phyloP scores from a whole-genome alignment of 768 basidiomycete species.

The Leccinum disarticulatum region DNA sequence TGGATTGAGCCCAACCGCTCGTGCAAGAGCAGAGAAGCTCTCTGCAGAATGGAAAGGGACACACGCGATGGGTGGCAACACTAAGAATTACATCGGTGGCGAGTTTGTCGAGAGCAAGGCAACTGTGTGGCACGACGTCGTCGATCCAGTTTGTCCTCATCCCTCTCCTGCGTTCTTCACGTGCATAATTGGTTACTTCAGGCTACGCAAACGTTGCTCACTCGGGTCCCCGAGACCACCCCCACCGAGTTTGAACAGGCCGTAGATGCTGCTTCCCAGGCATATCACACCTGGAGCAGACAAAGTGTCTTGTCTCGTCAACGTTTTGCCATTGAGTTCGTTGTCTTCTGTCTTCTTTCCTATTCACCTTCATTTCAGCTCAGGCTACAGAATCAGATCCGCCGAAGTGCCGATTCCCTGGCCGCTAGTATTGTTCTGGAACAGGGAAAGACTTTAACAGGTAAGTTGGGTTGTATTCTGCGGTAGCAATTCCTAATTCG shows the following conservation, averaged over 20 bases:
- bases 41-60: conserved; percentile 86
- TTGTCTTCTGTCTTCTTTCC: conserved; percentile 14
- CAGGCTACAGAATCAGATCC: conserved; percentile 85
- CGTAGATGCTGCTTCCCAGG: conserved; percentile 77
- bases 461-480: conserved; percentile 36
- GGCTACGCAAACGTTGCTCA: conserved; percentile 90
- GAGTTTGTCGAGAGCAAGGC: conserved; percentile 84
- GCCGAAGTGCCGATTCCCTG: conserved; percentile 81
- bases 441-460: conserved; percentile 92
- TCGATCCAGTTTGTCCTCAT: conserved; percentile 72
- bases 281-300: conserved; percentile 86
- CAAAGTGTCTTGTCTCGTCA: conserved; percentile 86
- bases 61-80: conserved; percentile 77
- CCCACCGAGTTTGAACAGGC: conserved; percentile 78
- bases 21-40: conserved; percentile 64
- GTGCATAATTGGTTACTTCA: conserved; percentile 30
- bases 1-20: conserved; percentile 54
- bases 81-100: conserved; percentile 91
- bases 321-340: conserved; percentile 84
- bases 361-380: conserved; percentile 3
- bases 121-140: conserved; percentile 78
- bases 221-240: conserved; percentile 88
- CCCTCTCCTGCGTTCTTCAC: neutral
- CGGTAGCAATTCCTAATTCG: conserved; percentile 1
- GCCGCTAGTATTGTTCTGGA: conserved; percentile 90